Percentiles rank a stretch among this genome's conserved stretches.
Evolutionary conservation across 1,284 basidiomycete species (phyloP).

Genomic region (Moesziomyces antarcticus): DNA sequence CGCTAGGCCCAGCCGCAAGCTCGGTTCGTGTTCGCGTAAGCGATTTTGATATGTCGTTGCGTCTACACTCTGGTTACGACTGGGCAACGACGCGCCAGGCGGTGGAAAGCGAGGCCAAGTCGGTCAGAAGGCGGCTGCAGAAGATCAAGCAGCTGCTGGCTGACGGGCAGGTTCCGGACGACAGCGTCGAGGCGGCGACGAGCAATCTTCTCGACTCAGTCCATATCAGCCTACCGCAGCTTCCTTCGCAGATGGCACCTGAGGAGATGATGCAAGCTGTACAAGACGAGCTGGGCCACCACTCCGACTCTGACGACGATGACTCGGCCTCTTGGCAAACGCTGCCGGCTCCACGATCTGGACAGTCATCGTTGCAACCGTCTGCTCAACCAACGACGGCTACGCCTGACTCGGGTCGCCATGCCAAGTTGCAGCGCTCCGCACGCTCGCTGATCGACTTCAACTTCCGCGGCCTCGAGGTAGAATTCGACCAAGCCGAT

Average conservation of each 20-base stretch:
- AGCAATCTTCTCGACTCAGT: constrained; percentile 90
- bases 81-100: constrained; percentile 85
- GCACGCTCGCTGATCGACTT: constrained; percentile 86
- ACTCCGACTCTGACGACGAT: constrained; percentile 40
- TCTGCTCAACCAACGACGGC: neutral
- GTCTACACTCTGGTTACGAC: constrained; percentile 76
- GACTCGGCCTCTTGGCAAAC: constrained; percentile 54
- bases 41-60: constrained; percentile 48
- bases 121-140: constrained; percentile 84
- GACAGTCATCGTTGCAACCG: neutral
- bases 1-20: constrained; percentile 27
- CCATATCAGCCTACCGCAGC: constrained; percentile 70
- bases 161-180: constrained; percentile 86
- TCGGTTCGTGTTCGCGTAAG: constrained; percentile 42
- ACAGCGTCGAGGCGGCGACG: constrained; percentile 80
- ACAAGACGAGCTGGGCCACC: constrained; percentile 80
- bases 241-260: constrained; percentile 44
- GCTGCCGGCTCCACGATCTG: constrained; percentile 21
- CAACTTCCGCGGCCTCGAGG: constrained; percentile 75
- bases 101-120: constrained; percentile 87
- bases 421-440: constrained; percentile 78
- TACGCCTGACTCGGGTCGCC: neutral
- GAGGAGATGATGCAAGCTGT: constrained; percentile 84
- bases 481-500: constrained; percentile 65
- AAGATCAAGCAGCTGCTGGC: constrained; percentile 95